A percentile compares a stretch with the other conserved stretches of the same genome.
These are phyloP conservation scores for Ceratonia siliqua DNA, from an alignment of 306 rosid species.

Conservation along the genomic window DNA sequence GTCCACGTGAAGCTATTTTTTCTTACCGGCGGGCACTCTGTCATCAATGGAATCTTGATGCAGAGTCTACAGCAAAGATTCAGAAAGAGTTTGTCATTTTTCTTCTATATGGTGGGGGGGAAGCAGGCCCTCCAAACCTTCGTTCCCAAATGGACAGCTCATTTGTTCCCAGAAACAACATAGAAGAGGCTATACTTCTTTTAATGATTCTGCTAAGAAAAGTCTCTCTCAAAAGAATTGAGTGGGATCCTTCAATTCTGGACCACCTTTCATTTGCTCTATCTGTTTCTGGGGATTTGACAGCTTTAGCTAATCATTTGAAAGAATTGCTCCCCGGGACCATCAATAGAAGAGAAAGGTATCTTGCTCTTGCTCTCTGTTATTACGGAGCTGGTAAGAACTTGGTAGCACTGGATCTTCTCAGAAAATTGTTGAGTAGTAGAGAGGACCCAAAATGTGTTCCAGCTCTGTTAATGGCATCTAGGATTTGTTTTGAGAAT, in stretches of 20 bases:
- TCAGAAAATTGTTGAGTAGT: slow-evolving; percentile 60
- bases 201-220: slow-evolving; percentile 79
- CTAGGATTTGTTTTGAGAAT: slow-evolving; percentile 77
- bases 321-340: slow-evolving; percentile 80
- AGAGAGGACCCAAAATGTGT: slow-evolving; percentile 64
- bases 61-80: slow-evolving; percentile 58
- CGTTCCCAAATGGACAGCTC: slow-evolving; percentile 76
- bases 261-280: slow-evolving; percentile 92
- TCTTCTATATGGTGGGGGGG: slow-evolving; percentile 83
- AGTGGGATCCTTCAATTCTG: slow-evolving; percentile 94
- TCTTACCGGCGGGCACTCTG: slow-evolving; percentile 79
- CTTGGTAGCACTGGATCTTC: slow-evolving; percentile 70
- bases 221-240: slow-evolving; percentile 56
- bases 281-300: slow-evolving; percentile 77
- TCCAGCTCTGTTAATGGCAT: slow-evolving; percentile 76
- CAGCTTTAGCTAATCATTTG: slow-evolving; percentile 69
- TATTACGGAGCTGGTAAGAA: slow-evolving; percentile 77
- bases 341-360: slow-evolving; percentile 55
- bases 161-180: slow-evolving; percentile 78
- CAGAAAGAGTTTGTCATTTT: slow-evolving; percentile 82
- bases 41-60: slow-evolving; percentile 73
- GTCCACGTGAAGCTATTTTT: slow-evolving; percentile 69
- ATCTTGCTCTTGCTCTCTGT: slow-evolving; percentile 69
- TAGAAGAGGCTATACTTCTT: slow-evolving; percentile 94
- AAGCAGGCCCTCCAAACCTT: slow-evolving; percentile 83